Evolutionary conservation across 2,329 filamentous ascomycete genomes (phyloP).

Genomic region (Hypoxylon sp.): DNA sequence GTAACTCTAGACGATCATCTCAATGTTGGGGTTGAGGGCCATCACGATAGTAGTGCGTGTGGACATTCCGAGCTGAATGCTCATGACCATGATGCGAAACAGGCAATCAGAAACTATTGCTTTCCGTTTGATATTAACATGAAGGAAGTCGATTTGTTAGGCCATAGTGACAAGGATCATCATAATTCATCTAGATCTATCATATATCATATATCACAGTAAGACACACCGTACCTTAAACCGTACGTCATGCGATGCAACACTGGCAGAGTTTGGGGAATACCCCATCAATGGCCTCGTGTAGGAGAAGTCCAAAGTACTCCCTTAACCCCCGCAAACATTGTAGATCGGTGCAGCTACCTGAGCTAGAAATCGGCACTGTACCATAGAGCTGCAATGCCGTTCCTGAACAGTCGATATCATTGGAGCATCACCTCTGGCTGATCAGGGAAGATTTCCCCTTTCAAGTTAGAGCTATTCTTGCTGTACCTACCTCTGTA

Average conservation of each 20-base stretch:
- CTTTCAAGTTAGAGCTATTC: constrained; percentile 3
- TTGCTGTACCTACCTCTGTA: neutral
- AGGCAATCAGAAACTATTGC: too few species aligned
- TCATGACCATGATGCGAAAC: too few species aligned
- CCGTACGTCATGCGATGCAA: constrained; percentile 31
- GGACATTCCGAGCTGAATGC: too few species aligned
- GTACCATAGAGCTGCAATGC: constrained; percentile 5
- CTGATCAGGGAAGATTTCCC: constrained; percentile 7
- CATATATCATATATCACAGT: constrained; percentile 8
- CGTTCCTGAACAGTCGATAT: constrained; percentile 23
- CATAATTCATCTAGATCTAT: constrained; percentile 7
- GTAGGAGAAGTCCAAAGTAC: constrained; percentile 6
- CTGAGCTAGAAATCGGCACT: constrained; percentile 18
- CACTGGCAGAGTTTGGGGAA: constrained; percentile 15
- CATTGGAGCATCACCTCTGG: constrained; percentile 10
- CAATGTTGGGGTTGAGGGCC: too few species aligned
- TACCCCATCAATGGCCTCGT: constrained; percentile 8
- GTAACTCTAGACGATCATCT: too few species aligned
- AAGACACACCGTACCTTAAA: constrained; percentile 1
- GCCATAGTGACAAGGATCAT: constrained; percentile 14
- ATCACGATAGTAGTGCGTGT: too few species aligned
- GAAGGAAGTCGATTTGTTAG: too few species aligned
- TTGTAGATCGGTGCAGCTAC: constrained; percentile 12
- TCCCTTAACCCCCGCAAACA: constrained; percentile 31
- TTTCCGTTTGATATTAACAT: too few species aligned